Evolutionary conservation across 768 basidiomycete species (phyloP), one percentile per base, ranked within the genome.

Genomic region (Tylopilus subfusipes): DNA sequence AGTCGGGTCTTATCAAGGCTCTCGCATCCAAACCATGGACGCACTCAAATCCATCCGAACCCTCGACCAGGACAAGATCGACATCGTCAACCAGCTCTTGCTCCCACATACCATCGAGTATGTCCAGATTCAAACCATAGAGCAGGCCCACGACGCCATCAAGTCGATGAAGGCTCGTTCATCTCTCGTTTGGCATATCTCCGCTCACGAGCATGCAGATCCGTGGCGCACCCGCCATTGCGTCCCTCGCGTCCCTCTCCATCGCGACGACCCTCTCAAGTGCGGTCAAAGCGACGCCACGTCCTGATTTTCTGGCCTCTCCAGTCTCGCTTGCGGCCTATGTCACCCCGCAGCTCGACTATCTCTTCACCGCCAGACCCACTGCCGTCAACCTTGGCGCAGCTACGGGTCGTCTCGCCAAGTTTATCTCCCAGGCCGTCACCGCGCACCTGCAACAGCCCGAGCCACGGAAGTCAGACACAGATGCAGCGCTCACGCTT

Each of bases 341-440:
- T 68, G 68, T 95, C 57, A 65, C 75, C 38, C 76, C 78, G 0
- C 76, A 83, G 40, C 78, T 94, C 43, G 80, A 84, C 38, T 87
- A 82, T 69, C 80, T 98, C 13, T 85, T 81, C 68, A 90, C 86
- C 2, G 88, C 95, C 2, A 82, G 95, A n/a, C 95, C 96, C 16
- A 98, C 95, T 0, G 95, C 95, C 7, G 95, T 98, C 62, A 98
- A 98, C 73, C 86, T 98, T 19, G 85, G 90, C 12, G 88, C 86
- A 42, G 93, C 93, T 7, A 90, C 85, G 44, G 80, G 85, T 21
- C 82, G 93, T 19, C 79, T 98, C 34, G 69, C 78, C 8, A 73
- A 73, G 16, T 73, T 73, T 3, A 73, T 92, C 25, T 64, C 63
- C 13, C 4, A 52, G 5, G 54, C 59, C 4, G 55, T 64, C 51